These are phyloP conservation scores for Calcarisporium arbuscula DNA, from an alignment of 2,329 filamentous ascomycete species.

Conservation along the genomic window DNA sequence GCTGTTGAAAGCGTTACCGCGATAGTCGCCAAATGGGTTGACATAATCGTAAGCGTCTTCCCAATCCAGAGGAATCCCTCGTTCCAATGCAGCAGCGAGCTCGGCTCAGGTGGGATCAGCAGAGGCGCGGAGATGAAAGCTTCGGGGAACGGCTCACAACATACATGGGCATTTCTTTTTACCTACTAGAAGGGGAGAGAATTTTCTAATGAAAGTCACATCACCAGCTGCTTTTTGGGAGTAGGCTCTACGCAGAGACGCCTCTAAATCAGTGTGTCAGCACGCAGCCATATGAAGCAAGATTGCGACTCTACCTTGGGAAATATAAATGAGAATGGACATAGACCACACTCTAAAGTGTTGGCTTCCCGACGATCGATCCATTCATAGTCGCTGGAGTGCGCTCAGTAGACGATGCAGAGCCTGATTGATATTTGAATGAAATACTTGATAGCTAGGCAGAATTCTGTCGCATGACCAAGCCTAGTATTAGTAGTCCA, in stretches of 20 bases:
- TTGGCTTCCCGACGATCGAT: too few species aligned
- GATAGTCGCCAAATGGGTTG: slow-evolving; percentile 15
- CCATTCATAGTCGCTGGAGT: too few species aligned
- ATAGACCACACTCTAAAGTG: too few species aligned
- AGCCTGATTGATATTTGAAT: too few species aligned
- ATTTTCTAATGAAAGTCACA: slow-evolving; percentile 7
- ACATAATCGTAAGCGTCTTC: slow-evolving; percentile 12
- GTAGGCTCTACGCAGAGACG: slow-evolving; percentile 9
- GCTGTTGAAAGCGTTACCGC: slow-evolving; percentile 10
- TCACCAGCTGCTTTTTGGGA: slow-evolving; percentile 5
- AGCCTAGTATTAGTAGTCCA: too few species aligned
- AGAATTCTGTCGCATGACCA: too few species aligned
- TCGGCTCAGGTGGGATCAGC: slow-evolving; percentile 6
- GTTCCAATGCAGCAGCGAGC: slow-evolving; percentile 6
- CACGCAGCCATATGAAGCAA: too few species aligned
- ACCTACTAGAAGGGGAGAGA: slow-evolving; percentile 7
- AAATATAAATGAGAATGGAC: too few species aligned
- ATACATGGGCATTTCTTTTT: slow-evolving; percentile 10
- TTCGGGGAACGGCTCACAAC: slow-evolving; percentile 1
- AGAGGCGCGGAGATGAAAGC: not conserved
- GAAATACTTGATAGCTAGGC: too few species aligned
- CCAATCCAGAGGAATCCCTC: slow-evolving; percentile 4
- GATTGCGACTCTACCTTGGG: too few species aligned
- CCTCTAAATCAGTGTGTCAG: too few species aligned
- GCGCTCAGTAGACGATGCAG: too few species aligned